A percentile compares a stretch with the other conserved stretches of the same genome.
phyloP scores from a whole-genome alignment of 2,329 filamentous ascomycete genomes.

The Tolypocladium album region DNA sequence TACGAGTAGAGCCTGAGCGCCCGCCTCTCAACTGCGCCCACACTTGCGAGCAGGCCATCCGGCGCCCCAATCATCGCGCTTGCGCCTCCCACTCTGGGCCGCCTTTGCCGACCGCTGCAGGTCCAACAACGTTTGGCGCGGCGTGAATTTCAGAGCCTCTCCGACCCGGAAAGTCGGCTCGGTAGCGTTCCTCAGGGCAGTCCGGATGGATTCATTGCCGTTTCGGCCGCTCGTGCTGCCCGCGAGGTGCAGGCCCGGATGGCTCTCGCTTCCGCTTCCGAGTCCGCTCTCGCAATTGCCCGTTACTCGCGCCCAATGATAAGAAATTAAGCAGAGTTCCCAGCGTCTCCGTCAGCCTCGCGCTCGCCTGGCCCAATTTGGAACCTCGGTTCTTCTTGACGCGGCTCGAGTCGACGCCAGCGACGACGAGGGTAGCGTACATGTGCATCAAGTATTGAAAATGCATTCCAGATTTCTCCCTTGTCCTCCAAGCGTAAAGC shows the following conservation, averaged over 20 bases:
- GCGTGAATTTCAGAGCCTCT: neutral
- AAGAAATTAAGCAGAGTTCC: neutral
- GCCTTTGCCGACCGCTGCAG: neutral
- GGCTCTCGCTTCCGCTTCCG: neutral
- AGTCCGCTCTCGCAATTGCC: neutral
- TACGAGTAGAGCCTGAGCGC: neutral
- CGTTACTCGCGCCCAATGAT: neutral
- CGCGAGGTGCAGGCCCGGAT: neutral
- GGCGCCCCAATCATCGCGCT: neutral
- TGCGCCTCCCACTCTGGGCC: neutral
- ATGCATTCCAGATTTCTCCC: neutral
- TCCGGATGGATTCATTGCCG: neutral
- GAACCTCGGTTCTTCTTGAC: neutral
- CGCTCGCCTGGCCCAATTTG: neutral
- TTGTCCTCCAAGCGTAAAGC: neutral
- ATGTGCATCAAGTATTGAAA: neutral
- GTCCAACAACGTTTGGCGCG: neutral
- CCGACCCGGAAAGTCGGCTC: neutral
- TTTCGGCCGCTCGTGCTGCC: neutral
- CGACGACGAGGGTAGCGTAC: too few species aligned
- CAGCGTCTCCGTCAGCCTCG: neutral
- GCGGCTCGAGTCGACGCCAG: too few species aligned
- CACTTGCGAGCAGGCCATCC: neutral
- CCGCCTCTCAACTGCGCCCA: neutral
- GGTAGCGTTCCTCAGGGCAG: neutral